Percentiles rank a stretch among this genome's conserved stretches.
Evolutionary conservation across 139 green algal genomes (phyloP).

Genomic region (Nannochloris sp.): DNA sequence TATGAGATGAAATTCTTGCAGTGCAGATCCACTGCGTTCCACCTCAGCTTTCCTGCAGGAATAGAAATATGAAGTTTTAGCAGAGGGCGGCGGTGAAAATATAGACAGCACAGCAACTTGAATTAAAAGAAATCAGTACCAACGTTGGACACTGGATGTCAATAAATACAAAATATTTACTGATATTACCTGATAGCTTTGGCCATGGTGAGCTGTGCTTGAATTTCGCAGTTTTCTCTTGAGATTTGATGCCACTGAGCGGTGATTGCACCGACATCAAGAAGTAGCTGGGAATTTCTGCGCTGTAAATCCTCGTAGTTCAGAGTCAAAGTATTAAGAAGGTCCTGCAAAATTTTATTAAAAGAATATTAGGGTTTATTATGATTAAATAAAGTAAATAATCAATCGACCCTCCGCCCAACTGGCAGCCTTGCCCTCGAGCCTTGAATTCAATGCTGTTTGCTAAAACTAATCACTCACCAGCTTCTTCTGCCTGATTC

Average conservation of each 20-base stretch:
- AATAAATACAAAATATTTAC: too few species aligned
- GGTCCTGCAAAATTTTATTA: background rate
- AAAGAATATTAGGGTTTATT: background rate
- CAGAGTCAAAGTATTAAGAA: background rate
- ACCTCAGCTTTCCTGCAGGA: too few species aligned
- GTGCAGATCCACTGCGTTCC: too few species aligned
- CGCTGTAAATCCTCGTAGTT: constrained; percentile 5
- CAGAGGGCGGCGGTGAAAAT: too few species aligned
- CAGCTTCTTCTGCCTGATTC: constrained; percentile 19
- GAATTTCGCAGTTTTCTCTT: background rate
- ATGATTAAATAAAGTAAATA: background rate
- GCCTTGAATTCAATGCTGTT: too few species aligned
- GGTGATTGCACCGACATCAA: background rate
- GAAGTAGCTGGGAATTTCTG: constrained; percentile 1
- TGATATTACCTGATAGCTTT: background rate
- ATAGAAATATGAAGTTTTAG: too few species aligned
- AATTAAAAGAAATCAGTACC: too few species aligned
- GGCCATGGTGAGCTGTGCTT: background rate
- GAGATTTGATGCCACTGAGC: background rate
- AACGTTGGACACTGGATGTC: too few species aligned
- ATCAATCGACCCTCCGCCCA: too few species aligned
- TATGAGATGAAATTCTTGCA: too few species aligned
- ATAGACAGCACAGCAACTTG: too few species aligned
- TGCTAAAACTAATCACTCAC: background rate
- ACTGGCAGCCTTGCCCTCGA: too few species aligned